Percentiles rank a stretch among this genome's conserved stretches.
phyloP scores from a whole-genome alignment of 805 yeast species.

The Lipomyces yamanashiensis region DNA sequence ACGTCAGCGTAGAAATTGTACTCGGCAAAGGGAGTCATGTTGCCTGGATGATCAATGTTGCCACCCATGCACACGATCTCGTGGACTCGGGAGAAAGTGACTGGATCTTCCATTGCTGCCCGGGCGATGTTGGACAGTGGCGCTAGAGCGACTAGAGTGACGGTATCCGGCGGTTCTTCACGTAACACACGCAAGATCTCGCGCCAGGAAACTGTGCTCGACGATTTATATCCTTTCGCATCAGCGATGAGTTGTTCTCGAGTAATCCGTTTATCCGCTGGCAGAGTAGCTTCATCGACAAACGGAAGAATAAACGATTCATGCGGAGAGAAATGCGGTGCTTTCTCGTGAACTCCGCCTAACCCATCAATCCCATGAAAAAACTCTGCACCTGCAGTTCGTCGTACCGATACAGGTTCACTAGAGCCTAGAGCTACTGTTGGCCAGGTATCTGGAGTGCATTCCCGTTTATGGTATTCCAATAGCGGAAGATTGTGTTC shows the following conservation, averaged over 20 bases:
- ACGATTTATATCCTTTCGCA: constrained; percentile 42
- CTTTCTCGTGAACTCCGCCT: constrained; percentile 47
- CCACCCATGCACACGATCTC: constrained; percentile 51
- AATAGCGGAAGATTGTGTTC: constrained; percentile 33
- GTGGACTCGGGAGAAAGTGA: constrained; percentile 44
- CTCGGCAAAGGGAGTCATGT: constrained; percentile 50
- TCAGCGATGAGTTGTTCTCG: constrained; percentile 16
- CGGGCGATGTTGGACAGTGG: constrained; percentile 50
- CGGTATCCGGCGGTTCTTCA: constrained; percentile 45
- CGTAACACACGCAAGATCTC: constrained; percentile 48
- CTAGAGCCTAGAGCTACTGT: constrained; percentile 45
- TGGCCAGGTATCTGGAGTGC: constrained; percentile 38
- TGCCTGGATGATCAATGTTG: constrained; percentile 46
- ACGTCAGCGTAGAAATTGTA: constrained; percentile 51
- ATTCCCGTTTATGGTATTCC: constrained; percentile 33
- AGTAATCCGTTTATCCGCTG: constrained; percentile 17
- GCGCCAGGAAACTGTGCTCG: constrained; percentile 41
- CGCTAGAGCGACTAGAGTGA: constrained; percentile 48
- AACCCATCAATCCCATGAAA: constrained; percentile 51
- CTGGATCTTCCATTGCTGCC: constrained; percentile 49
- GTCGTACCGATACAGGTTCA: constrained; percentile 41
- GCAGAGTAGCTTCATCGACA: constrained; percentile 15
- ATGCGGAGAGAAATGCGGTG: constrained; percentile 47
- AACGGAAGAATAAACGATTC: constrained; percentile 42
- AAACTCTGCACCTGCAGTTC: constrained; percentile 46